Conservation (phyloP, 768 basidiomycete species). For the Lactarius hatsudake region DNA sequence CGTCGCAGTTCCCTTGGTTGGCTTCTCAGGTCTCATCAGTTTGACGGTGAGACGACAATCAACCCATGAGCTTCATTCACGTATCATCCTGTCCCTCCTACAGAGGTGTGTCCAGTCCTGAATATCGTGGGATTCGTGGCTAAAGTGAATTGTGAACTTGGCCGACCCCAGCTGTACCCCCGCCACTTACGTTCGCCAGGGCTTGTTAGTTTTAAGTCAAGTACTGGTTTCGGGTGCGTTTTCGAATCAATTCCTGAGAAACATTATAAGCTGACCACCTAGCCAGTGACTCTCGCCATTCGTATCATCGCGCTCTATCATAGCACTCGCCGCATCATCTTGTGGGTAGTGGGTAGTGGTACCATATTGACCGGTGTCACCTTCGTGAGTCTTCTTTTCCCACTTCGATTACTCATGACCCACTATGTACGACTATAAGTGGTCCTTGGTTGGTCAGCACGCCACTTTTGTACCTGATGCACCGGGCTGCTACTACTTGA, state of each 20-base stretch:
- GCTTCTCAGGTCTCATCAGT: constrained; percentile 24
- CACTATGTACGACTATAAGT: constrained; percentile 34
- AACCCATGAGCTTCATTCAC: not conserved
- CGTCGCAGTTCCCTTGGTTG: constrained; percentile 27
- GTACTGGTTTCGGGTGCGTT: constrained; percentile 46
- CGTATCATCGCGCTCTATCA: constrained; percentile 52
- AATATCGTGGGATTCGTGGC: not conserved
- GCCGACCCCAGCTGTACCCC: constrained; percentile 38
- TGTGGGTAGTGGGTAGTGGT: constrained; percentile 37
- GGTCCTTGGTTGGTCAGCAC: constrained; percentile 42
- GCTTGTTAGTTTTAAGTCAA: constrained; percentile 44
- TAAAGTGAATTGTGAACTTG: not conserved
- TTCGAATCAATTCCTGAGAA: not conserved
- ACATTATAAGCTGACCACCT: not conserved
- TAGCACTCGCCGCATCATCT: constrained; percentile 39
- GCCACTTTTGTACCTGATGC: constrained; percentile 5
- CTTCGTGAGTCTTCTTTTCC: constrained; percentile 36
- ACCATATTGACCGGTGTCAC: constrained; percentile 34
- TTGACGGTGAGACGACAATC: constrained; percentile 21
- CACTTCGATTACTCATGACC: not conserved
- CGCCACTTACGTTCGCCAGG: constrained; percentile 42
- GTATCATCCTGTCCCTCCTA: not conserved
- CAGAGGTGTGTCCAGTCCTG: constrained; percentile 25
- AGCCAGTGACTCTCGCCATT: constrained; percentile 43
- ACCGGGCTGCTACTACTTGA: constrained; percentile 29